phyloP scores from a whole-genome alignment of 108 stramenopile species.

The Cylindrotheca closterium region DNA sequence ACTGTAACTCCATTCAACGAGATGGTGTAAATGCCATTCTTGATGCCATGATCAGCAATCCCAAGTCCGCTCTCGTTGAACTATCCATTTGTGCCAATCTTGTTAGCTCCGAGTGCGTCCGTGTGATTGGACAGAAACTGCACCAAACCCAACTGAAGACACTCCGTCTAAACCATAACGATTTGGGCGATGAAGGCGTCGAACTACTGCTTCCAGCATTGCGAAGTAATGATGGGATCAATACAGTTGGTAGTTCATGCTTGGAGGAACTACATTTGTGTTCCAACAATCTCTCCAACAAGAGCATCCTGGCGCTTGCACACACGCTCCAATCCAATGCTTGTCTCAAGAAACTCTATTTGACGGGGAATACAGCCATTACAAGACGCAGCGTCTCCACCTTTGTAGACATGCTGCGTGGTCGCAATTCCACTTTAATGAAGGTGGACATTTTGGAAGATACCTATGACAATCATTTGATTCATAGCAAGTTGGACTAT shows the following conservation, averaged over 20 bases:
- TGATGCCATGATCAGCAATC: not conserved
- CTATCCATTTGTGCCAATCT: slow-evolving; percentile 6
- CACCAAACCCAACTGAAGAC: not conserved
- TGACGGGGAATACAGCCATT: not conserved
- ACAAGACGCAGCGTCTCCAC: not conserved
- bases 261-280: not conserved
- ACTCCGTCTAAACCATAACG: slow-evolving; percentile 1
- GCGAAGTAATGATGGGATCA: not conserved
- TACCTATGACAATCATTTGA: slow-evolving; percentile 11
- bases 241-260: not conserved
- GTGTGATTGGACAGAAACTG: not conserved
- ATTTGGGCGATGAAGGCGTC: slow-evolving; percentile 4
- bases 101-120: not conserved
- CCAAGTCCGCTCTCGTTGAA: not conserved
- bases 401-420: not conserved
- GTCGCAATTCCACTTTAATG: not conserved
- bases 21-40: not conserved
- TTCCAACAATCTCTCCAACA: not conserved
- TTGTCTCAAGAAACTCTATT: not conserved
- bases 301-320: not conserved
- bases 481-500: slow-evolving; percentile 2
- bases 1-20: slow-evolving; percentile 4
- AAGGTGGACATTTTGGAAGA: slow-evolving; percentile 2
- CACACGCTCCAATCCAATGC: not conserved
- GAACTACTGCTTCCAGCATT: not conserved